phyloP scores from a whole-genome alignment of 129 eudicot genomes.

The Oenanthe sinensis region DNA sequence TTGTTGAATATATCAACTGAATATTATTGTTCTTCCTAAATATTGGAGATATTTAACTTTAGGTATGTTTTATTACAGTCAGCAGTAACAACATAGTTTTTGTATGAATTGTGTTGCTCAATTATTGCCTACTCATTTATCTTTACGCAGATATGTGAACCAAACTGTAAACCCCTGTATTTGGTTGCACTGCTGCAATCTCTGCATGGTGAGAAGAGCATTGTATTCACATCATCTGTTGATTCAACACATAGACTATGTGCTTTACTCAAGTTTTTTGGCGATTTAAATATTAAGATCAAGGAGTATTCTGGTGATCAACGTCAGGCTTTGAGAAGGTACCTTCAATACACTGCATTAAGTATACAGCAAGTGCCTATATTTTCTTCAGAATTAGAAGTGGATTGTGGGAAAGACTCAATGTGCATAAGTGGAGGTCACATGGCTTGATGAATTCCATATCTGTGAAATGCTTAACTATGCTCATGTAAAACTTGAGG shows the following conservation, averaged over 20 bases:
- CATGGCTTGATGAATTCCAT: not conserved
- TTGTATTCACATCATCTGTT: constrained; percentile 82
- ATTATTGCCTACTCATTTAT: not conserved
- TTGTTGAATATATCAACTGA: not conserved
- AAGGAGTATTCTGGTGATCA: constrained; percentile 79
- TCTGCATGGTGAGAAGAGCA: constrained; percentile 70
- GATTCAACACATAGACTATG: constrained; percentile 78
- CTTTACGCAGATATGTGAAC: constrained; percentile 58
- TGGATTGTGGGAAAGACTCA: not conserved
- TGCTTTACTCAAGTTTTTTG: constrained; percentile 57
- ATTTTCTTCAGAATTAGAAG: not conserved
- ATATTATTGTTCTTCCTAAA: not conserved
- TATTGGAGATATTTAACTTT: not conserved
- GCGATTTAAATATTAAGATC: constrained; percentile 51
- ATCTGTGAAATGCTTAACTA: not conserved
- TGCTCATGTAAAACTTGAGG: not conserved
- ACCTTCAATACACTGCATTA: constrained; percentile 2
- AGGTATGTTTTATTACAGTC: not conserved
- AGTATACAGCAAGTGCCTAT: not conserved
- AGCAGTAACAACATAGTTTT: not conserved
- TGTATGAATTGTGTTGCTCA: not conserved
- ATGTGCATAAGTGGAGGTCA: not conserved
- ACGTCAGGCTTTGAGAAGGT: constrained; percentile 84
- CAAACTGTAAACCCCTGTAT: constrained; percentile 70
- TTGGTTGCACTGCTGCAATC: constrained; percentile 53